Percentiles rank a stretch among this genome's conserved stretches.
phyloP scores from a whole-genome alignment of 495 filamentous ascomycete species.

The Aspergillus ostianus region DNA sequence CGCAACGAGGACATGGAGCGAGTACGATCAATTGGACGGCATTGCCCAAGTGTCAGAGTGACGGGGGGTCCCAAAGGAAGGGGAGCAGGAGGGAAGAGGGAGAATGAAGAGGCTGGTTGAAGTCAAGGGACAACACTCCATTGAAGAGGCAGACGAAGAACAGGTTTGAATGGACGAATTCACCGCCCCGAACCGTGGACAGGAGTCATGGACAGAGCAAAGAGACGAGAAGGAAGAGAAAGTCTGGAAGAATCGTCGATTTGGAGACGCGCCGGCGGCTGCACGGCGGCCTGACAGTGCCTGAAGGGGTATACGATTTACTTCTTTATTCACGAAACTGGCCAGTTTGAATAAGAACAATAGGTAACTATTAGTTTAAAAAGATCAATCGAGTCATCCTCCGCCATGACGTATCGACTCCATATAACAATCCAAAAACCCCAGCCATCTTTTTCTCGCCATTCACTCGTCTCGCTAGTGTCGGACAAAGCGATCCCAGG shows the following conservation, averaged over 20 bases:
- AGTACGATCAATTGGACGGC: conserved; percentile 3
- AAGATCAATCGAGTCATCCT: too few relatives aligned
- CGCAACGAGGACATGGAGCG: conserved; percentile 12
- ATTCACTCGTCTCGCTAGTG: too few relatives aligned
- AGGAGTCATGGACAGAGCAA: conserved; percentile 6
- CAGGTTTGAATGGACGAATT: neutral
- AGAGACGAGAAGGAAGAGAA: neutral
- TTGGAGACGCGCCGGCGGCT: conserved; percentile 9
- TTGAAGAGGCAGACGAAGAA: too few relatives aligned
- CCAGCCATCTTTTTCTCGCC: too few relatives aligned
- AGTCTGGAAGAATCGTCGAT: neutral
- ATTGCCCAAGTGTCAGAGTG: neutral
- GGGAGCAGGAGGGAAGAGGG: neutral
- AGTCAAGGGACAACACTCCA: too few relatives aligned
- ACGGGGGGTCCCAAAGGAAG: neutral
- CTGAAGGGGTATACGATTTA: conserved; percentile 7
- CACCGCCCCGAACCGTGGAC: conserved; percentile 4
- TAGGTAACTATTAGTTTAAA: too few relatives aligned
- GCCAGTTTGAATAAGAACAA: too few relatives aligned
- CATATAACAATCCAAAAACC: too few relatives aligned
- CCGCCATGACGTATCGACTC: too few relatives aligned
- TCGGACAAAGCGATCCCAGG: neutral
- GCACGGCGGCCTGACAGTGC: conserved; percentile 36
- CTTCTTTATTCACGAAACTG: too few relatives aligned
- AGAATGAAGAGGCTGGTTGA: neutral